These are phyloP conservation scores for Diaporthe helianthi DNA, from an alignment of 2,329 filamentous ascomycete species.

Conservation along the genomic window DNA sequence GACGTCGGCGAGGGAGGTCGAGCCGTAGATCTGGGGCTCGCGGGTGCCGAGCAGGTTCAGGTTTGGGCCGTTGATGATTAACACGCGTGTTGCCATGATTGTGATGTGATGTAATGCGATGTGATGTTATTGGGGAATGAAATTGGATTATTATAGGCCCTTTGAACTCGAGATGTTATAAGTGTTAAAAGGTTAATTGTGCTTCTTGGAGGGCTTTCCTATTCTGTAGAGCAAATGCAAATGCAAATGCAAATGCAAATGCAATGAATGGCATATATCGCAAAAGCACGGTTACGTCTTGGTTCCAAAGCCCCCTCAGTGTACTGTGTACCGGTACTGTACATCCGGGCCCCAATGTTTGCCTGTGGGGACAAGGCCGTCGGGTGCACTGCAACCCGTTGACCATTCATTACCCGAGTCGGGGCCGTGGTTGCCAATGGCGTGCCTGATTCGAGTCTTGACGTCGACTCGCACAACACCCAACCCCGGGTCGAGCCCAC, in stretches of 20 bases:
- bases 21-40: conserved; percentile 77
- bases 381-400: neutral
- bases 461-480: conserved; percentile 5
- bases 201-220: neutral
- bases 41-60: conserved; percentile 80
- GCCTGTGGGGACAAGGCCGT: neutral
- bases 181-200: neutral
- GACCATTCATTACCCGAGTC: neutral
- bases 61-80: conserved; percentile 83
- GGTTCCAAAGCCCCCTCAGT: neutral
- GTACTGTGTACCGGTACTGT: neutral
- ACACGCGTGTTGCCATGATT: conserved; percentile 56
- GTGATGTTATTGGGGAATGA: too few relatives aligned
- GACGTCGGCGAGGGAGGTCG: conserved; percentile 70
- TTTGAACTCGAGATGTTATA: neutral
- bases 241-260: too few relatives aligned
- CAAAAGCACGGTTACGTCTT: neutral
- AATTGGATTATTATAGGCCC: neutral
- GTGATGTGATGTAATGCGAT: too few relatives aligned
- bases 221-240: neutral
- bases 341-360: neutral
- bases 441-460: conserved; percentile 16
- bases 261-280: conserved; percentile 7
- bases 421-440: neutral
- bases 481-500: neutral